These are phyloP conservation scores for Backusella liffmaniae DNA, from an alignment of 192 early-diverging fungal genomes.

Conservation along the genomic window DNA sequence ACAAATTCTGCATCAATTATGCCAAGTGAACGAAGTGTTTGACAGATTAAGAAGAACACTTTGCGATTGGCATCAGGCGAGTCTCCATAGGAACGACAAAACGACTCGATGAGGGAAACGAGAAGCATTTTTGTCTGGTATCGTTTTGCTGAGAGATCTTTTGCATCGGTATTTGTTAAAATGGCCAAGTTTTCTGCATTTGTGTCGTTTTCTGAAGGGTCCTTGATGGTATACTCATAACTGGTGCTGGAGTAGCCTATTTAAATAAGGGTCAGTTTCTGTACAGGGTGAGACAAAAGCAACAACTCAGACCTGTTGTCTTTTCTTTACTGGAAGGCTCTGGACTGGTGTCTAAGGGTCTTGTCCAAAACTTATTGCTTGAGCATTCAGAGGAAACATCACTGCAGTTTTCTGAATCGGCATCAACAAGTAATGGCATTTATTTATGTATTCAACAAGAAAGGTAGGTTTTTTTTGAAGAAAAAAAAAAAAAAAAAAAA, in stretches of 20 bases:
- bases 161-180: not conserved
- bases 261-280: not conserved
- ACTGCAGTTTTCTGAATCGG: not conserved
- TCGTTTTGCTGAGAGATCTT: slow-evolving; percentile 14
- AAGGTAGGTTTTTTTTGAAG: too few species aligned
- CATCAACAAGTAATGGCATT: slow-evolving; percentile 4
- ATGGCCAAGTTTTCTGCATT: not conserved
- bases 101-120: slow-evolving; percentile 89
- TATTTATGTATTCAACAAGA: not conserved
- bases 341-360: not conserved
- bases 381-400: slow-evolving; percentile 4
- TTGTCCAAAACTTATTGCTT: not conserved
- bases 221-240: not conserved
- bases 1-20: slow-evolving; percentile 68
- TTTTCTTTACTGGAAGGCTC: not conserved
- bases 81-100: slow-evolving; percentile 86
- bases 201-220: not conserved
- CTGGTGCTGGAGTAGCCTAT: not conserved
- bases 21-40: slow-evolving; percentile 83
- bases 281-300: not conserved
- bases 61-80: slow-evolving; percentile 79
- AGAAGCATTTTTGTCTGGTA: slow-evolving; percentile 79
- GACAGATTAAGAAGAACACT: slow-evolving; percentile 87
- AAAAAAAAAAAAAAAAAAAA: not conserved
- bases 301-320: not conserved